Percentiles rank a stretch among this genome's conserved stretches.
phyloP scores from a whole-genome alignment of 2,329 filamentous ascomycete genomes.

The Epichloe sp. region DNA sequence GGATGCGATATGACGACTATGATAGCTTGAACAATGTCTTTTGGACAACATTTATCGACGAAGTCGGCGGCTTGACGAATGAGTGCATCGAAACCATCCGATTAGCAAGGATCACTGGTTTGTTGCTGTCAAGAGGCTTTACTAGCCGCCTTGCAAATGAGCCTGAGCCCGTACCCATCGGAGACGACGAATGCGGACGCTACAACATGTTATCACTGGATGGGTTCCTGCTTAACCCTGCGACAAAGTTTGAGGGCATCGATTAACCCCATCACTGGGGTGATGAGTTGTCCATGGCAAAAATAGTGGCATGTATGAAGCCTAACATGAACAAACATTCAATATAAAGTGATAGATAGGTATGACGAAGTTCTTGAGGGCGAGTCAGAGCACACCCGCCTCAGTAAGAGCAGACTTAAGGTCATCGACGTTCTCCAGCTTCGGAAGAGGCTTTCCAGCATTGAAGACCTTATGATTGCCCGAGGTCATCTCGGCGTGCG shows the following conservation, averaged over 20 bases:
- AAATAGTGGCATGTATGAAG: too few relatives aligned
- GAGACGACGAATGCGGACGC: constrained; percentile 21
- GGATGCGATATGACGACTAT: constrained; percentile 22
- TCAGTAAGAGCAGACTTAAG: too few relatives aligned
- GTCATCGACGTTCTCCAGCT: too few relatives aligned
- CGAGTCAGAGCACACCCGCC: too few relatives aligned
- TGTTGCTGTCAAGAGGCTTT: constrained; percentile 23
- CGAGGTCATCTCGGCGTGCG: too few relatives aligned
- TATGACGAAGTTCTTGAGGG: too few relatives aligned
- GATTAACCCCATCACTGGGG: too few relatives aligned
- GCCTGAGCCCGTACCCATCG: constrained; percentile 21
- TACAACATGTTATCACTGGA: constrained; percentile 26
- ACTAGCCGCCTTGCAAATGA: constrained; percentile 20
- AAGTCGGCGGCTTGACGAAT: constrained; percentile 16
- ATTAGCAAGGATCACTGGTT: constrained; percentile 19
- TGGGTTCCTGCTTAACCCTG: constrained; percentile 21
- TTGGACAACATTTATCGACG: constrained; percentile 18
- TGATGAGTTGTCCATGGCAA: too few relatives aligned
- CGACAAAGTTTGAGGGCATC: constrained; percentile 17
- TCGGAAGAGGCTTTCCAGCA: too few relatives aligned
- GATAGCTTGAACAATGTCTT: constrained; percentile 16
- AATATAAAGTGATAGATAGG: too few relatives aligned
- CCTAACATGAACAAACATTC: too few relatives aligned
- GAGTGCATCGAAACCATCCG: constrained; percentile 16
- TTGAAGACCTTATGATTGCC: too few relatives aligned